Conservation (phyloP, 768 basidiomycete species). For the Hygrocybe coccinea region DNA sequence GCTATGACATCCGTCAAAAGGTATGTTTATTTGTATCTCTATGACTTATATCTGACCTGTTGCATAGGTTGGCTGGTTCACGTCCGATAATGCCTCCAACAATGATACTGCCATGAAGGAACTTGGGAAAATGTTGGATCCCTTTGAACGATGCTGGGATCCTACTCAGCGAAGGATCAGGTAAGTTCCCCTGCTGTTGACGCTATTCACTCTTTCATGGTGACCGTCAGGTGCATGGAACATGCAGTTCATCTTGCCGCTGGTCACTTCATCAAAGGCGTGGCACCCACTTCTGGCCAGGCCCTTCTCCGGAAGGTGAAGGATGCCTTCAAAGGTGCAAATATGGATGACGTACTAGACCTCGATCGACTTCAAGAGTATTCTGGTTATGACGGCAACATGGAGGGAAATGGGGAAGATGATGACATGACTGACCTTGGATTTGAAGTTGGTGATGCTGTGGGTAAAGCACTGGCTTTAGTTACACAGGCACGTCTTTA, state of each 20-base stretch:
- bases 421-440: background rate
- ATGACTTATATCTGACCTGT: too few species aligned
- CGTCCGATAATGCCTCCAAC: too few species aligned
- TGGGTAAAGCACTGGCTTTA: background rate
- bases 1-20: too few species aligned
- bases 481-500: background rate
- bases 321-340: background rate
- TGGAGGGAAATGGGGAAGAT: background rate
- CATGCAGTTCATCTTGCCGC: slow-evolving; percentile 27
- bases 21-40: too few species aligned
- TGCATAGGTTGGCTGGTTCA: too few species aligned
- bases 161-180: too few species aligned
- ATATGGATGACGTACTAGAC: background rate
- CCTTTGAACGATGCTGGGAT: too few species aligned
- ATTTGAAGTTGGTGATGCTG: background rate
- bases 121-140: too few species aligned
- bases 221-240: slow-evolving; percentile 29
- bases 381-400: background rate
- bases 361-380: background rate
- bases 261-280: too few species aligned
- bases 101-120: too few species aligned
- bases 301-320: background rate
- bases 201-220: too few species aligned
- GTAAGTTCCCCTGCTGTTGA: too few species aligned
- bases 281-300: slow-evolving; percentile 10